Conservation (phyloP, 176 grass and related monocot species). For the Poa annua region DNA sequence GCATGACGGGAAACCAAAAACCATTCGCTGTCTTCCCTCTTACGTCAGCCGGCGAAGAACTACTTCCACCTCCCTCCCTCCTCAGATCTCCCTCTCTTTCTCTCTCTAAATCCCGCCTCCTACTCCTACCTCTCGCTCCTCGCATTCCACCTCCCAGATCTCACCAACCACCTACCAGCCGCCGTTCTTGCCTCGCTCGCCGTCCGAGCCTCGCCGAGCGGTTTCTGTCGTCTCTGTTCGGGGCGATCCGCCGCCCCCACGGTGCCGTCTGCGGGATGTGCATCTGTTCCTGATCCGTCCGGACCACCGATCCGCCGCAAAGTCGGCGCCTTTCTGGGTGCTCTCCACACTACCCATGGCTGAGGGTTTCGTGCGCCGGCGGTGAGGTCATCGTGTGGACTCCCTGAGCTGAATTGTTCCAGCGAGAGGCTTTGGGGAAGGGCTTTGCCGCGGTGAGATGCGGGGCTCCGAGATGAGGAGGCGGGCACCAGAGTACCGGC, state of each 20-base stretch:
- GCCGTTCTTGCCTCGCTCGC: constrained; percentile 32
- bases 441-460: constrained; percentile 9
- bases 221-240: constrained; percentile 17
- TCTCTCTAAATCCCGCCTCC: constrained; percentile 45
- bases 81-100: constrained; percentile 61
- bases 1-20: constrained; percentile 35
- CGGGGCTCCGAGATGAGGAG: constrained; percentile 56
- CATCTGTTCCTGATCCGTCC: constrained; percentile 39
- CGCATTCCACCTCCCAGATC: constrained; percentile 48
- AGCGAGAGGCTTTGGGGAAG: constrained; percentile 27
- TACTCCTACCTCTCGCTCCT: constrained; percentile 31
- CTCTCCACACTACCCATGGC: constrained; percentile 37
- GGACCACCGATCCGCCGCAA: constrained; percentile 38
- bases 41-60: constrained; percentile 57
- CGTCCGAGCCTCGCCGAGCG: constrained; percentile 21
- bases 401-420: constrained; percentile 18
- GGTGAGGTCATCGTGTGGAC: constrained; percentile 33
- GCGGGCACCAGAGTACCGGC: constrained; percentile 73
- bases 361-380: constrained; percentile 28
- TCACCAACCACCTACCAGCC: constrained; percentile 36
- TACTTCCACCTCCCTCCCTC: constrained; percentile 24
- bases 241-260: constrained; percentile 8
- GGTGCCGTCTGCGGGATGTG: constrained; percentile 18
- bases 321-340: constrained; percentile 47
- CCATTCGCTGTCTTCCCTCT: constrained; percentile 52